Conservation (phyloP, 2,329 filamentous ascomycete genomes). For the Cyclaneusma minus region DNA sequence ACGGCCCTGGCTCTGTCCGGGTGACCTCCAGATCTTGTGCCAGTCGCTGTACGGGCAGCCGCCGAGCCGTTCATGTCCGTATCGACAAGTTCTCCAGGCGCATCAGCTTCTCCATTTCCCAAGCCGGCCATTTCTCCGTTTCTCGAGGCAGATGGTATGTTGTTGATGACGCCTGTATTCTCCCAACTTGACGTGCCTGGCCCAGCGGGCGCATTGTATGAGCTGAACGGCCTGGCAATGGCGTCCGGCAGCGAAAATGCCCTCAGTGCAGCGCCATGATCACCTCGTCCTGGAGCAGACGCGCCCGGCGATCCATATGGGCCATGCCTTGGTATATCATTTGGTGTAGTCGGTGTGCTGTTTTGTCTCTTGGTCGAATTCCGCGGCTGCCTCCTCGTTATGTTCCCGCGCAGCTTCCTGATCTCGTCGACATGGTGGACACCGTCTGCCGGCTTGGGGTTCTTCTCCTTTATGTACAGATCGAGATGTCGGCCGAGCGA, state of each 20-base stretch:
- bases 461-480: conserved; percentile 85
- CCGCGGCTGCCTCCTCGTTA: conserved; percentile 73
- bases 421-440: conserved; percentile 87
- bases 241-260: too few relatives aligned
- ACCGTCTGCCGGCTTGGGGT: conserved; percentile 74
- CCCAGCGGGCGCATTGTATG: too few relatives aligned
- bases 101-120: conserved; percentile 14
- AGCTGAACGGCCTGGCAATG: too few relatives aligned
- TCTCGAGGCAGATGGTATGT: conserved; percentile 39
- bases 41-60: too few relatives aligned
- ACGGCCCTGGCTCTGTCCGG: too few relatives aligned
- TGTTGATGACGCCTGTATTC: conserved; percentile 62
- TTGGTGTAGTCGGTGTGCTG: too few relatives aligned
- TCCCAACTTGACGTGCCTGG: conserved; percentile 55
- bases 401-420: conserved; percentile 62
- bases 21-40: too few relatives aligned
- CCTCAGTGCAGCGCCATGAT: too few relatives aligned
- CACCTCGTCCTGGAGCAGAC: too few relatives aligned
- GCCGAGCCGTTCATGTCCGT: conserved; percentile 15
- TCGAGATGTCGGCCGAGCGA: conserved; percentile 88
- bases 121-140: conserved; percentile 26
- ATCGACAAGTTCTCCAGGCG: conserved; percentile 19
- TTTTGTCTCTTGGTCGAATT: conserved; percentile 36
- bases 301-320: background rate
- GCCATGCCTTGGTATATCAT: too few relatives aligned